Base-by-base conservation (phyloP, 1,139 yeast species). In the Lodderomyces metapsilosis region DNA sequence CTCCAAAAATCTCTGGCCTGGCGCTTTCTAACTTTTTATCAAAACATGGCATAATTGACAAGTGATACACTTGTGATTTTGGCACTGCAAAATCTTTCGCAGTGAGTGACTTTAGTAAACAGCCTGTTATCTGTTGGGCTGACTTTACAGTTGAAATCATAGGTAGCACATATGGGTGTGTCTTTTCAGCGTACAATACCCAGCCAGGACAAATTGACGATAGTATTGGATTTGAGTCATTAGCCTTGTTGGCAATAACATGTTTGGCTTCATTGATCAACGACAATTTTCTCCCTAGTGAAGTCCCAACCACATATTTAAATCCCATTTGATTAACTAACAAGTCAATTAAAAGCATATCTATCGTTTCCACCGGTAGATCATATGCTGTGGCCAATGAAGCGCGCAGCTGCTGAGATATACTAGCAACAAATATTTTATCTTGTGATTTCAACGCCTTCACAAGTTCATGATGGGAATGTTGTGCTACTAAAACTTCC, bases 21-120 rank as follows among this genome's bases (percentile, higher is more conserved):
- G 97, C 91, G 30, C 97, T 94, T 64, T 92, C 99, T 32, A 92
- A 72, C 61, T 92, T 92, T 64, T 92, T 92, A 61, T 92, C 99
- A 59, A 92, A 92, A 54, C 98, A 92, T 1, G 98, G 98, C 98
- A 92, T 91, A 22, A 92, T 71, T 11, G 94, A 77, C 45, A 92
- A 65, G 59, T 91, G 97, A 57, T 88, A 94, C 0, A 88, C 65
- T 3, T 76, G 56, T 0, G 62, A 59, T 9, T 66, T 58, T 13
- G 52, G 56, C 43, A 59, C 61, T 24, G 52, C 58, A 46, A 66
- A 51, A 27, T 75, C 76, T 11, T 57, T 52, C 1, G 81, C 61
- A 4, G 81, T 64, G 36, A 82, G 57, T n/a, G 69, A 62, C 59
- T 91, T 89, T 41, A 91, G 61, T 35, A 91, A 55, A 21, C 81